Evolutionary conservation across 179 eudicot species (phyloP), one percentile per base, ranked within the genome.

Genomic region (Corrigiola litoralis): DNA sequence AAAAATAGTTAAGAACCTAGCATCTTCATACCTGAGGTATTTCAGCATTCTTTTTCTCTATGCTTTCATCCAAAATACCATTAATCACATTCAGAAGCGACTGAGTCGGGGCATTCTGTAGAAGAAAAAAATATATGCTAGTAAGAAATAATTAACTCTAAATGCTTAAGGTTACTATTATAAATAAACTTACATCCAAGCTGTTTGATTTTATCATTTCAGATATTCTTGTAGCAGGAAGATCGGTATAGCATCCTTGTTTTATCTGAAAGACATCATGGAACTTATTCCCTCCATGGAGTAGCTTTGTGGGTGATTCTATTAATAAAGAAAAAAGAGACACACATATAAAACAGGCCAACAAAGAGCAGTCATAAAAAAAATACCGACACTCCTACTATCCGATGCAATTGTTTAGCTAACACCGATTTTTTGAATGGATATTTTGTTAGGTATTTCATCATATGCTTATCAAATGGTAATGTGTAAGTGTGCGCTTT

Each of bases 71-170:
- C 67, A 94, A 75, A 72, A 90, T 90, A 45, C 95, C 88, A 54
- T 83, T 86, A 31, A 90, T 84, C 60, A 90, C 88, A 67, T 89
- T 84, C 67, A 94, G 58, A 27, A 94, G 92, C 51, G 97, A 90
- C 81, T 90, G 99, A 60, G 97, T 94, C 27, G 99, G 99, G 37
- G 96, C 88, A 81, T 80, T 94, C 99, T 94, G 87, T 76, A 79
- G 8, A 67, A 20, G 64, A 50, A 45, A 57, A 9, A 66, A 28
- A 48, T 28, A 13, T 14, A 32, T 55, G 41, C 10, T 32, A 61
- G 24, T 18, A 33, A 60, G 16, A 21, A 6, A 27, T 16, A 23
- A 34, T 4, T n/a, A 13, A n/a, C 14, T 38, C 13, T 17, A 51
- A 60, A 23, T 18, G 41, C 50, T 17, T 25, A 62, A 17, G 38